Conservation (phyloP, 2,329 filamentous ascomycete genomes). For the Zymoseptoria tritici region DNA sequence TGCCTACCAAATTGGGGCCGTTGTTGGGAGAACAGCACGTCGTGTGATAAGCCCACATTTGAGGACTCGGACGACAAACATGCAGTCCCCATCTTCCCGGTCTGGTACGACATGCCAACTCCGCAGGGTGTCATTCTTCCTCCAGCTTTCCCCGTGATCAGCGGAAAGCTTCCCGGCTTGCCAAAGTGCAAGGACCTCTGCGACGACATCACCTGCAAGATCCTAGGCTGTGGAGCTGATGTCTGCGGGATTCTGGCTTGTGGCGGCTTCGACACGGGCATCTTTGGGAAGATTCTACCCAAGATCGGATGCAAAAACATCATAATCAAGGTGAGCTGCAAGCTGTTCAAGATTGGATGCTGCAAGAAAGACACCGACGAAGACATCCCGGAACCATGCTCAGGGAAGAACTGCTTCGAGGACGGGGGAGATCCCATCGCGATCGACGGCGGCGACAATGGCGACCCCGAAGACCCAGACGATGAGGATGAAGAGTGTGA, state of each 20-base stretch:
- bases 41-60: slow-evolving; percentile 4
- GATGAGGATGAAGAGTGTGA: slow-evolving; percentile 5
- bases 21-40: slow-evolving; percentile 14
- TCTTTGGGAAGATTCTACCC: slow-evolving; percentile 4
- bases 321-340: slow-evolving; percentile 1
- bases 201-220: neutral
- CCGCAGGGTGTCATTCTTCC: slow-evolving; percentile 1
- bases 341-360: slow-evolving; percentile 2
- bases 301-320: slow-evolving; percentile 1
- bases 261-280: slow-evolving; percentile 6
- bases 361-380: neutral
- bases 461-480: neutral
- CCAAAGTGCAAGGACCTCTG: neutral
- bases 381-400: neutral
- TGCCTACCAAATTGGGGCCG: slow-evolving; percentile 11
- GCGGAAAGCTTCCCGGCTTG: neutral
- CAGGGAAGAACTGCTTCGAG: neutral
- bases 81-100: slow-evolving; percentile 6
- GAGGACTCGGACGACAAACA: slow-evolving; percentile 1
- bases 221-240: neutral
- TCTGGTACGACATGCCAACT: slow-evolving; percentile 5
- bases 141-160: neutral
- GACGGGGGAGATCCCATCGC: neutral
- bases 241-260: slow-evolving; percentile 8
- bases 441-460: slow-evolving; percentile 5